These are phyloP conservation scores for Populus hybrid DNA, from an alignment of 441 rosid species.

Conservation along the genomic window DNA sequence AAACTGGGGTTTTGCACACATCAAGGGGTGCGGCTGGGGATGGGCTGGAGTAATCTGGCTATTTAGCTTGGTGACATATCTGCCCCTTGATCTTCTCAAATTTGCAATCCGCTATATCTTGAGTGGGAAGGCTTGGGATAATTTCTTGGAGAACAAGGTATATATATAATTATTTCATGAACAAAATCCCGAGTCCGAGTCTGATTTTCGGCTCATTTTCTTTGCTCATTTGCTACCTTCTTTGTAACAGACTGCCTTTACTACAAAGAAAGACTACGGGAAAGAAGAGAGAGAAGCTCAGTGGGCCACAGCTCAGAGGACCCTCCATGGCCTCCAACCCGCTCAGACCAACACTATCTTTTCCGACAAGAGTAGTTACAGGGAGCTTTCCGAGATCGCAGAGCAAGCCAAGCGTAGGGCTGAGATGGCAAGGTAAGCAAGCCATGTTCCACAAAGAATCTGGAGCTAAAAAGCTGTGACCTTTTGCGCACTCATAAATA, in stretches of 20 bases:
- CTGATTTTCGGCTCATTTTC: neutral
- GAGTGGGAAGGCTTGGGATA: constrained; percentile 89
- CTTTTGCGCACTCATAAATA: neutral
- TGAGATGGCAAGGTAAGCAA: constrained; percentile 73
- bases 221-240: neutral
- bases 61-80: constrained; percentile 55
- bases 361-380: constrained; percentile 58
- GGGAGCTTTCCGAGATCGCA: constrained; percentile 83
- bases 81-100: constrained; percentile 81
- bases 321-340: constrained; percentile 91
- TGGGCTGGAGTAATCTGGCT: constrained; percentile 95
- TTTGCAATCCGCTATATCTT: constrained; percentile 61
- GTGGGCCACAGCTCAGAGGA: constrained; percentile 92
- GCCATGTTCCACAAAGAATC: too few species aligned
- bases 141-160: constrained; percentile 83
- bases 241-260: constrained; percentile 67
- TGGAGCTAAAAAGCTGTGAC: too few species aligned
- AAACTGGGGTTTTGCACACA: constrained; percentile 68
- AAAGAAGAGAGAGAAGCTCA: constrained; percentile 93
- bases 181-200: too few species aligned
- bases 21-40: constrained; percentile 81
- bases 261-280: constrained; percentile 92
- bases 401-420: constrained; percentile 93
- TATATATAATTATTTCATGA: too few species aligned
- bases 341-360: constrained; percentile 47